Evolutionary conservation across 2,329 filamentous ascomycete genomes (phyloP).

Genomic region (Lasiodiplodia hormozganensis): DNA sequence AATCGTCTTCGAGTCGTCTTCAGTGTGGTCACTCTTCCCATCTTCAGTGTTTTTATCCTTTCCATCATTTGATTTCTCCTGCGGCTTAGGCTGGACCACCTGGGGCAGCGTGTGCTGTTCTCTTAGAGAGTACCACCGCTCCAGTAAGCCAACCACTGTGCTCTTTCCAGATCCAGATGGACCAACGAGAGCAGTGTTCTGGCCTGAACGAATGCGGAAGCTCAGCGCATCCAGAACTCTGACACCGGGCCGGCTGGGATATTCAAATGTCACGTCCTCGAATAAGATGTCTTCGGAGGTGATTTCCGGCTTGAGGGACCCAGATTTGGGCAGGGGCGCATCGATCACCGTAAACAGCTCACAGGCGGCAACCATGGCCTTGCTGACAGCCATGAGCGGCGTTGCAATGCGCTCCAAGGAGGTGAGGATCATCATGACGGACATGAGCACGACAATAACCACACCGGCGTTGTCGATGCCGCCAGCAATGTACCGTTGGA

Average conservation of each 20-base stretch:
- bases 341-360: constrained; percentile 48
- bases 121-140: constrained; percentile 75
- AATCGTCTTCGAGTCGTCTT: not conserved
- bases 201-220: constrained; percentile 52
- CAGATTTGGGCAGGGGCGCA: constrained; percentile 37
- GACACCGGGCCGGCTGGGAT: constrained; percentile 62
- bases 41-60: too few species aligned
- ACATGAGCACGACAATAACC: constrained; percentile 48
- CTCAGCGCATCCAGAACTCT: constrained; percentile 68
- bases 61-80: constrained; percentile 50
- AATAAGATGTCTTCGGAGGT: constrained; percentile 27
- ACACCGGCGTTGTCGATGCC: constrained; percentile 40
- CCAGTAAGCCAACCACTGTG: constrained; percentile 90
- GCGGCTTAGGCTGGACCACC: constrained; percentile 55
- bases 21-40: not conserved
- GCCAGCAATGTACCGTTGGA: constrained; percentile 43
- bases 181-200: constrained; percentile 91
- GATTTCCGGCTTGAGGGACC: constrained; percentile 45
- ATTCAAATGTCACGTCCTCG: constrained; percentile 43
- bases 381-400: constrained; percentile 44
- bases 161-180: constrained; percentile 95
- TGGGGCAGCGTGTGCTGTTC: constrained; percentile 32
- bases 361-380: constrained; percentile 44
- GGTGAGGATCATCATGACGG: constrained; percentile 47
- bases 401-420: constrained; percentile 41